These are phyloP conservation scores for Citrus inodora DNA, from an alignment of 345 rosid genomes.

Conservation along the genomic window DNA sequence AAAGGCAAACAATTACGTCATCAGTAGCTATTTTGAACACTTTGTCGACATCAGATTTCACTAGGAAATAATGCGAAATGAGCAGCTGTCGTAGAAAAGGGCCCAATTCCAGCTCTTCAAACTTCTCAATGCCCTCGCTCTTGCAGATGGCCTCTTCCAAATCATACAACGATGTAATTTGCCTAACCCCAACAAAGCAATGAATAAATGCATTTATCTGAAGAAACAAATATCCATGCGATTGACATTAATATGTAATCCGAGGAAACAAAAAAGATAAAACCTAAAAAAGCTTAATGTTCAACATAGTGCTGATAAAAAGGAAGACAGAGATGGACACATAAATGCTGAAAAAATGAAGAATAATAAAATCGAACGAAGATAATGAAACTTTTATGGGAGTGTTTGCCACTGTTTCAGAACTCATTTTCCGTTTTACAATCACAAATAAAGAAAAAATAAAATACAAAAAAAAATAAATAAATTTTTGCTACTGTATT, in stretches of 20 bases:
- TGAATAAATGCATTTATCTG: slow-evolving; percentile 88
- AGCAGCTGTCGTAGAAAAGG: slow-evolving; percentile 68
- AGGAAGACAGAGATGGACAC: not conserved
- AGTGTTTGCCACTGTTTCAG: not conserved
- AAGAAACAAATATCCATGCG: slow-evolving; percentile 2
- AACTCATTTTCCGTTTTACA: not conserved
- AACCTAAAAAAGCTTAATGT: not conserved
- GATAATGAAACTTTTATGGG: not conserved
- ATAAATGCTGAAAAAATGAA: not conserved
- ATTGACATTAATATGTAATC: not conserved
- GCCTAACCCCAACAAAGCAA: slow-evolving; percentile 71
- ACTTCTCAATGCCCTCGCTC: slow-evolving; percentile 60
- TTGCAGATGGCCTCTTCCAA: slow-evolving; percentile 69
- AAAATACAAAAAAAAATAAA: too few relatives aligned
- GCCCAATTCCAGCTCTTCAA: slow-evolving; percentile 70
- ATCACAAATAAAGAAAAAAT: not conserved
- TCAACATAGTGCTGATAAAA: not conserved
- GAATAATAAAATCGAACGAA: not conserved
- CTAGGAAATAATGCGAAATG: slow-evolving; percentile 60
- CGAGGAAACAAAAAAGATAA: not conserved
- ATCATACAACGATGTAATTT: slow-evolving; percentile 68
- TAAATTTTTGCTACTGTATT: not conserved
- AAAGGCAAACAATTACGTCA: slow-evolving; percentile 53
- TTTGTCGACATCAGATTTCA: slow-evolving; percentile 32
- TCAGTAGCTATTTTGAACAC: slow-evolving; percentile 60